Percentiles rank a stretch among this genome's conserved stretches.
phyloP scores from a whole-genome alignment of 257 asterid species.

The Catharanthus roseus region DNA sequence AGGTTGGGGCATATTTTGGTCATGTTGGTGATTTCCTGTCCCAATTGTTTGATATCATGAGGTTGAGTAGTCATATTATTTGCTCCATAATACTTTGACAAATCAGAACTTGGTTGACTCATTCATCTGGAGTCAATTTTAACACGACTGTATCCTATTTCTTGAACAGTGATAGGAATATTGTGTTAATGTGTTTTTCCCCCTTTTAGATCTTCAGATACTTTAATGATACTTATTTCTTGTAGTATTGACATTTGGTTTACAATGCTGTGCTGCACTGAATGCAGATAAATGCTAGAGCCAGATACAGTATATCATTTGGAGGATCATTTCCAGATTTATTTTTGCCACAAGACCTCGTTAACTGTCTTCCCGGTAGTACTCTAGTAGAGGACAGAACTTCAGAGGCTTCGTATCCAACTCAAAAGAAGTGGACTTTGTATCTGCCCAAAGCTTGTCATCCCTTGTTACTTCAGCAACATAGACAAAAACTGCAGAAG shows the following conservation, averaged over 20 bases:
- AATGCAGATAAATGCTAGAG: constrained; percentile 85
- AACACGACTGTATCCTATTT: neutral
- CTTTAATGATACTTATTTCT: neutral
- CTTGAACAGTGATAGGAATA: neutral
- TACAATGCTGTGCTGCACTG: constrained; percentile 2
- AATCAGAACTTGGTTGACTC: neutral
- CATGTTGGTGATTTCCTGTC: neutral
- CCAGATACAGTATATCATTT: constrained; percentile 73
- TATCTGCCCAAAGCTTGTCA: constrained; percentile 79
- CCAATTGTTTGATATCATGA: neutral
- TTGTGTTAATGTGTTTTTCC: neutral
- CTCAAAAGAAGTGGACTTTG: constrained; percentile 61
- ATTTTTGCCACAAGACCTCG: constrained; percentile 53
- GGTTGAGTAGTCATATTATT: neutral
- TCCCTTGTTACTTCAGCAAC: constrained; percentile 78
- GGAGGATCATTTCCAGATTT: constrained; percentile 83
- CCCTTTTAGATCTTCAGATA: neutral
- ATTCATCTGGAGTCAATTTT: neutral
- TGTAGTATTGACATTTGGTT: neutral
- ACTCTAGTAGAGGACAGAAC: constrained; percentile 29
- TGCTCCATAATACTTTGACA: neutral
- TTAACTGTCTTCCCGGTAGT: constrained; percentile 30
- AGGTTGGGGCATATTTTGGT: neutral
- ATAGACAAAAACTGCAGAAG: constrained; percentile 55
- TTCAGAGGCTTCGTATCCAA: constrained; percentile 33